These are phyloP conservation scores for Penicillium salamii DNA, from an alignment of 495 filamentous ascomycete genomes.

Conservation along the genomic window DNA sequence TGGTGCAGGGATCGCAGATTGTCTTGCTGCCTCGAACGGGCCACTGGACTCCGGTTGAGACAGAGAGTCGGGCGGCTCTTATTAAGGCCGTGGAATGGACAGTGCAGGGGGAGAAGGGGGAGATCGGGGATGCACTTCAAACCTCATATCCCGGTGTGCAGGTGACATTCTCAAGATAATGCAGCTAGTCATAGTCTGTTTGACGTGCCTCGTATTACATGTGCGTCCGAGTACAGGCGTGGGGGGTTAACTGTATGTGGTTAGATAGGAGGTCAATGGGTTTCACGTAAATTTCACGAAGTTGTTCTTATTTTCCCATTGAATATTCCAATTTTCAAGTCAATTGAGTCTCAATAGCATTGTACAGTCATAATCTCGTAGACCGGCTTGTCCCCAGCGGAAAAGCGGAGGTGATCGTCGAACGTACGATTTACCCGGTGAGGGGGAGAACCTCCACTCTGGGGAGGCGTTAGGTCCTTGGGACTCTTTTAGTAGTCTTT, in stretches of 20 bases:
- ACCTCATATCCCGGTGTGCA: constrained; percentile 29
- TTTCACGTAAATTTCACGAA: background rate
- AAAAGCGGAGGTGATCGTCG: background rate
- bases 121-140: constrained; percentile 28
- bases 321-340: too few relatives aligned
- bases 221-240: background rate
- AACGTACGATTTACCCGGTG: background rate
- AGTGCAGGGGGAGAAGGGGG: constrained; percentile 34
- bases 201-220: background rate
- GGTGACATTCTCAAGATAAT: constrained; percentile 34
- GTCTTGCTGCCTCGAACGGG: constrained; percentile 37
- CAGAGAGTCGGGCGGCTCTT: constrained; percentile 34
- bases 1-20: constrained; percentile 38
- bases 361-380: too few relatives aligned
- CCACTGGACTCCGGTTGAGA: constrained; percentile 45
- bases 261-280: background rate
- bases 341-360: too few relatives aligned
- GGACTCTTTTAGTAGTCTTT: too few relatives aligned
- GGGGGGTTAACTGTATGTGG: background rate
- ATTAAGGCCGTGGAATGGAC: constrained; percentile 36
- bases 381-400: background rate
- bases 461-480: background rate
- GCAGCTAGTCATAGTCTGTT: background rate
- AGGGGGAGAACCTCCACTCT: constrained; percentile 1
- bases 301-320: background rate